A percentile compares a stretch with the other conserved stretches of the same genome.
These are phyloP conservation scores for Thalassiosira sp. DNA, from an alignment of 352 stramenopile species.

Conservation along the genomic window DNA sequence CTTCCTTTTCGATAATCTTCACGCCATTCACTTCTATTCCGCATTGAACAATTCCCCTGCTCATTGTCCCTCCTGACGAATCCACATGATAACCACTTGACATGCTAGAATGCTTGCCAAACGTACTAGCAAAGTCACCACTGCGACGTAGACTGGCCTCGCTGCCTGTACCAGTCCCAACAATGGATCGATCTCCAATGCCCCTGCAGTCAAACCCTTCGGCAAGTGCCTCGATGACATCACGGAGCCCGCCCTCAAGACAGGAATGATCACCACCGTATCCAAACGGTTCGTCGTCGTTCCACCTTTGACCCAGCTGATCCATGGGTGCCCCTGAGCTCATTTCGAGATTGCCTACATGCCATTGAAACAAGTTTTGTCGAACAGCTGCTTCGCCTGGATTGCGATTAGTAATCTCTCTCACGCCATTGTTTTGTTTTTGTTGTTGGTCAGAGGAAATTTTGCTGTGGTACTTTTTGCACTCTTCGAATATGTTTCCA, in stretches of 20 bases:
- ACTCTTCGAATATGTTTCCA: slow-evolving; percentile 45
- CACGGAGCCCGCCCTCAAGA: slow-evolving; percentile 76
- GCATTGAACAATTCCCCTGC: slow-evolving; percentile 45
- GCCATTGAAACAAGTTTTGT: slow-evolving; percentile 81
- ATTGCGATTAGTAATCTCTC: background rate
- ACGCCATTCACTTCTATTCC: slow-evolving; percentile 50
- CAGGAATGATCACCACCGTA: slow-evolving; percentile 85
- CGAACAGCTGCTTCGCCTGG: slow-evolving; percentile 26
- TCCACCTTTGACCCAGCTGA: slow-evolving; percentile 82
- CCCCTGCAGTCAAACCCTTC: slow-evolving; percentile 65
- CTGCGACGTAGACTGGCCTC: slow-evolving; percentile 15
- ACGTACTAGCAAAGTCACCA: slow-evolving; percentile 38
- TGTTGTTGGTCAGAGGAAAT: too few species aligned
- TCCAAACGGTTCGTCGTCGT: slow-evolving; percentile 86
- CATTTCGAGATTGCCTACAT: slow-evolving; percentile 85
- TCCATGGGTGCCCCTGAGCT: slow-evolving; percentile 78
- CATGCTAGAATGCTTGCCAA: slow-evolving; percentile 10
- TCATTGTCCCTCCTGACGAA: background rate
- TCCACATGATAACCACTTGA: background rate
- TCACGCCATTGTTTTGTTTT: too few species aligned
- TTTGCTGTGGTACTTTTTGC: slow-evolving; percentile 32
- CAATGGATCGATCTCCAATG: slow-evolving; percentile 18
- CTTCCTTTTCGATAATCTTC: slow-evolving; percentile 39
- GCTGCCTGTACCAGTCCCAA: too few species aligned
- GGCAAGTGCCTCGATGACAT: slow-evolving; percentile 64